Evolutionary conservation across 345 rosid genomes (phyloP).

Genomic region (Lepidium sativum): DNA sequence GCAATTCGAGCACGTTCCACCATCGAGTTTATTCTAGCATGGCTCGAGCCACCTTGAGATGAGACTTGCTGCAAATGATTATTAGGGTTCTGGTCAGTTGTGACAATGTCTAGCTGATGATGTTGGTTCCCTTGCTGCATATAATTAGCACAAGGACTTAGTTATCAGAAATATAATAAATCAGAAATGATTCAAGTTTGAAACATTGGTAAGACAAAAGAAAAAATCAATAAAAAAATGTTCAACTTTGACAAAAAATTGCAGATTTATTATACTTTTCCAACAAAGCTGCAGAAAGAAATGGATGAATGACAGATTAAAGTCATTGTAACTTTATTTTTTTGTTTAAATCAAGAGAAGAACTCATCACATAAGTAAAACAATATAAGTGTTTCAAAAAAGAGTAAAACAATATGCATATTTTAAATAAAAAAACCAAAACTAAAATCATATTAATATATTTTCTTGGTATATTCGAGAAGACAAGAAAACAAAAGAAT

Average conservation of each 20-base stretch:
- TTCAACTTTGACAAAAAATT: neutral
- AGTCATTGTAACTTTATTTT: conserved; percentile 1
- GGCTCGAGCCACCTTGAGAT: conserved; percentile 23
- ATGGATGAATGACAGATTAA: conserved; percentile 6
- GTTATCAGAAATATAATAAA: neutral
- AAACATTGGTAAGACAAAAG: conserved; percentile 17
- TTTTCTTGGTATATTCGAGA: conserved; percentile 19
- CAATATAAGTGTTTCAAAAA: too few relatives aligned
- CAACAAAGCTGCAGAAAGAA: conserved; percentile 22
- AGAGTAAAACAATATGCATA: neutral
- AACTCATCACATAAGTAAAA: neutral
- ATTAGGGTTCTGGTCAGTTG: conserved; percentile 24
- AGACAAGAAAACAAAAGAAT: neutral
- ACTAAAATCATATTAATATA: neutral
- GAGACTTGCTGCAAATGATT: conserved; percentile 1
- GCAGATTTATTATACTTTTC: conserved; percentile 9
- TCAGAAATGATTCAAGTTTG: neutral
- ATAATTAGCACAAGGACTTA: neutral
- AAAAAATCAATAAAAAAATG: neutral
- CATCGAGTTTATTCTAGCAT: conserved; percentile 57
- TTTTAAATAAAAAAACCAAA: neutral
- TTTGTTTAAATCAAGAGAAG: neutral
- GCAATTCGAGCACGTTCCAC: conserved; percentile 65
- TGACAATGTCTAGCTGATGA: conserved; percentile 11
- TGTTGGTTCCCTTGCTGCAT: conserved; percentile 26